phyloP scores from a whole-genome alignment of 2,329 filamentous ascomycete species.

The Fusarium torulosum region DNA sequence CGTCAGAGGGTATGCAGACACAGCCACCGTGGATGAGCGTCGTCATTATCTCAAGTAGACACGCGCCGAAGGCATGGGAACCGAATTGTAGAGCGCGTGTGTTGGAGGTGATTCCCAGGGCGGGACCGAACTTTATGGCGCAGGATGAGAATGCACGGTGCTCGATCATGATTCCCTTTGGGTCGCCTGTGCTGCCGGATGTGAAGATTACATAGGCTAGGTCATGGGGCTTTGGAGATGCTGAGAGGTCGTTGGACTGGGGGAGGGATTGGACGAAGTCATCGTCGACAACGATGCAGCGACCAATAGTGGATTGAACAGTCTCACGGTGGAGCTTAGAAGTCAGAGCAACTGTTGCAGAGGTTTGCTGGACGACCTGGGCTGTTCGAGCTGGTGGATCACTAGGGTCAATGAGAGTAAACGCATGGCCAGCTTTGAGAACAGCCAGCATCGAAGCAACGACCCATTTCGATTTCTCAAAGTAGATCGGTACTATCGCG shows the following conservation, averaged over 20 bases:
- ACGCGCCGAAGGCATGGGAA: conserved; percentile 37
- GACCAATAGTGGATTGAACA: not conserved
- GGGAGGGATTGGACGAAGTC: not conserved
- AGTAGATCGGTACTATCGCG: conserved; percentile 7
- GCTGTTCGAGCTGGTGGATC: not conserved
- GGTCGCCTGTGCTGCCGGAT: conserved; percentile 40
- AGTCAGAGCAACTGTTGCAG: not conserved
- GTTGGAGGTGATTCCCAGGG: not conserved
- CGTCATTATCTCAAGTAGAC: conserved; percentile 27
- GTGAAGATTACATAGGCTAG: conserved; percentile 38
- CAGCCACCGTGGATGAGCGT: conserved; percentile 29
- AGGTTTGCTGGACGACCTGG: conserved; percentile 4
- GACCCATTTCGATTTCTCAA: conserved; percentile 33
- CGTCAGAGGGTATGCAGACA: conserved; percentile 42
- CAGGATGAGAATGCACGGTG: conserved; percentile 12
- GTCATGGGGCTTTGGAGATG: not conserved
- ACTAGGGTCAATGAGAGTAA: conserved; percentile 9
- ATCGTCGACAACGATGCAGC: conserved; percentile 2
- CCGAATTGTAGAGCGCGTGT: conserved; percentile 35
- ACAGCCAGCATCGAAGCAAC: conserved; percentile 15
- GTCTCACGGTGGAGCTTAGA: not conserved
- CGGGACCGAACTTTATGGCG: not conserved
- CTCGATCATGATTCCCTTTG: conserved; percentile 33
- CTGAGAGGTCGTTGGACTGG: not conserved
- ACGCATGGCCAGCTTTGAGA: conserved; percentile 13